Evolutionary conservation across 140 eudicot species (phyloP), one percentile per base, ranked within the genome.

Genomic region (Cichorium intybus): DNA sequence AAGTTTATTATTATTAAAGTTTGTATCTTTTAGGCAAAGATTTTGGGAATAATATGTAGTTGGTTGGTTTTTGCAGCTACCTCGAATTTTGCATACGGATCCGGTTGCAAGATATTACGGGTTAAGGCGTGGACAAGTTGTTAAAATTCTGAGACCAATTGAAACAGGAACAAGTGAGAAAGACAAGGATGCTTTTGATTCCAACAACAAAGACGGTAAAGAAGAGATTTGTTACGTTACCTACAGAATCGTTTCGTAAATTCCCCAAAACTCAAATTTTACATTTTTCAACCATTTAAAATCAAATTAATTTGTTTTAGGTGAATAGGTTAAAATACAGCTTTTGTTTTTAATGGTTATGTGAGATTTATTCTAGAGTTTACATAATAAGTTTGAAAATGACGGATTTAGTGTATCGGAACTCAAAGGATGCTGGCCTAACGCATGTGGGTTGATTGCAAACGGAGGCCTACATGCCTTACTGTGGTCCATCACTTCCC

Each of bases 101-200:
- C 75, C 80, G 2, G 6, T 75, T 43, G 80, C 80, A 21, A 75
- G 70, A 75, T 75, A 75, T 17, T 75, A 75, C 20, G 80, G 80
- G 11, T 68, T 75, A 60, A 68, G 75, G 31, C 70, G 75, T 4
- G 75, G 80, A 33, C 80, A 75, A 31, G 80, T 75, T 22, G 75
- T 75, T 28, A 75, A 68, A 41, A 68, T 75, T 60, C 15, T 60
- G 24, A 61, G 80, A 68, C 75, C 80, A 17, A 75, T 75, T 12
- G 80, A 75, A 59, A 75, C 80, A 0, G 80, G 80, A 64, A 75
- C 80, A 26, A 75, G 75, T 7, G 66, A 68, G 53, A 75, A 60
- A 68, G 75, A 75, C 34, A 75, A 75, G 53, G 80, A 75, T 52
- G 80, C 60, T 7, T 75, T 75, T 22, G 80, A 75, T 10, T 68